Evolutionary conservation across 352 stramenopile species (phyloP).

Genomic region (Phytophthora melonis): DNA sequence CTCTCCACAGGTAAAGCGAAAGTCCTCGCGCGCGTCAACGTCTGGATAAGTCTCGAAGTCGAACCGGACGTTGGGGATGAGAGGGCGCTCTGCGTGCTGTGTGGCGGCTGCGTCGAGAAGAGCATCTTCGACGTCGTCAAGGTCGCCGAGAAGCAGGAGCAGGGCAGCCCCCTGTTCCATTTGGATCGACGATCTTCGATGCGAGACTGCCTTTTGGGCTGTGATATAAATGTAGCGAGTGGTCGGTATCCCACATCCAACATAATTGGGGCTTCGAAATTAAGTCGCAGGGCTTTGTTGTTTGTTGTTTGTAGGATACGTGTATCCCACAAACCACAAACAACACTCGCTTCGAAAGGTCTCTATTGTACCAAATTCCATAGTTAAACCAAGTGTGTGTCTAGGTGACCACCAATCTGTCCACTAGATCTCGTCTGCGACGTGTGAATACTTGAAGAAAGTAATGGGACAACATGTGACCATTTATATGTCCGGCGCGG

Average conservation of each 20-base stretch:
- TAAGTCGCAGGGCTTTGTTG: not conserved
- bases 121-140: not conserved
- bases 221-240: too few species aligned
- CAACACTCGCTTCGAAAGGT: not conserved
- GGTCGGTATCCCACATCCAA: too few species aligned
- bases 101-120: not conserved
- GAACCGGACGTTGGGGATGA: not conserved
- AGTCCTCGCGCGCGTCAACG: not conserved
- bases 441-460: too few species aligned
- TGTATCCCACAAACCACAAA: not conserved
- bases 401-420: too few species aligned
- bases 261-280: not conserved
- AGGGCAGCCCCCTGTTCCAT: not conserved
- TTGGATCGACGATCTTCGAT: too few species aligned
- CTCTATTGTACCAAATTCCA: too few species aligned
- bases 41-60: not conserved
- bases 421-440: too few species aligned
- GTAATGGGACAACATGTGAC: too few species aligned
- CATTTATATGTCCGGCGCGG: too few species aligned
- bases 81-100: not conserved
- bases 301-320: not conserved
- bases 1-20: not conserved
- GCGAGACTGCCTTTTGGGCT: too few species aligned
- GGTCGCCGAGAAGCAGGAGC: not conserved
- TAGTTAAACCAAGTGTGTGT: too few species aligned